Evolutionary conservation across 768 basidiomycete genomes (phyloP).

Genomic region (Lyophyllum decastes): DNA sequence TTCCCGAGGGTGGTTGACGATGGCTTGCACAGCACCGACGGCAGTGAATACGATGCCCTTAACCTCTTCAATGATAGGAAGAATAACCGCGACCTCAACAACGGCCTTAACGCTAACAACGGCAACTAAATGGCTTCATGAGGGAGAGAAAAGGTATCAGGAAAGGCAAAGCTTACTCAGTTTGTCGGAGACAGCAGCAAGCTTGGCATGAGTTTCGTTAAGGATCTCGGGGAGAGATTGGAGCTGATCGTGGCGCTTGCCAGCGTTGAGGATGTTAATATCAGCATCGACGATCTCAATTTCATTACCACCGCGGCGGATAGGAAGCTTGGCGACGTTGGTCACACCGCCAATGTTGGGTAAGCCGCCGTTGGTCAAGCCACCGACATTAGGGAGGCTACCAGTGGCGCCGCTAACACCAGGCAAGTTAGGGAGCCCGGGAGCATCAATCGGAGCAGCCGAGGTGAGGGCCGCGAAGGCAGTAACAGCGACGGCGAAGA

Average conservation of each 20-base stretch:
- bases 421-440: not conserved
- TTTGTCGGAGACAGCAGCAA: not conserved
- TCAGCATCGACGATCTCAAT: not conserved
- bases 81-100: conserved; percentile 12
- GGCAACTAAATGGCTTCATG: not conserved
- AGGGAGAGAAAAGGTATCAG: not conserved
- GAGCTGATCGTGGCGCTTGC: not conserved
- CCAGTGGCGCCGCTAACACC: not conserved
- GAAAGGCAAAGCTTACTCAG: not conserved
- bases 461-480: conserved; percentile 17
- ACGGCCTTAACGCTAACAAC: conserved; percentile 6
- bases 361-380: not conserved
- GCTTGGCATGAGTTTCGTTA: not conserved
- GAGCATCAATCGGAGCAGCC: not conserved
- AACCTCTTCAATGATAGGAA: conserved; percentile 16
- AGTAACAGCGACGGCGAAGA: conserved; percentile 18
- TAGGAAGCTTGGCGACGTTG: no score
- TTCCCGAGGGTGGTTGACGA: conserved; percentile 10
- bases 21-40: conserved; percentile 12
- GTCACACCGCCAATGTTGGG: no score
- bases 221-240: conserved; percentile 12
- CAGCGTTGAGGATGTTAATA: not conserved
- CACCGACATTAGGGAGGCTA: no score
- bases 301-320: not conserved
- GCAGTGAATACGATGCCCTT: conserved; percentile 6